Conservation (phyloP, 1,284 basidiomycete genomes). For the Abortiporus biennis region DNA sequence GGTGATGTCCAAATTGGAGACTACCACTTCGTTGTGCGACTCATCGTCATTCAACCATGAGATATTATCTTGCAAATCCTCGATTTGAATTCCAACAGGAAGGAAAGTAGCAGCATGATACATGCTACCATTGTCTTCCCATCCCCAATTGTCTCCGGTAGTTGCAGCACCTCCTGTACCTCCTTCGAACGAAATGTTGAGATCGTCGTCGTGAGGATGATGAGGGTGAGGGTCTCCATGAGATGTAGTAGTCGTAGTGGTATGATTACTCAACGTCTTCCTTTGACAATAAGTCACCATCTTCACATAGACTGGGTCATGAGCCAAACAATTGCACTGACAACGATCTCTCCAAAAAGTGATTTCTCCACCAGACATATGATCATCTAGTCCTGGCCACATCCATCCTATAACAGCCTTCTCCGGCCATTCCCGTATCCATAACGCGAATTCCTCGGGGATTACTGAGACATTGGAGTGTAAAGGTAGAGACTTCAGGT, state of each 20-base stretch:
- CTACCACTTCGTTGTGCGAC: conserved; percentile 1
- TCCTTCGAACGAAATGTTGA: conserved; percentile 1
- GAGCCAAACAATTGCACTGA: conserved; percentile 2
- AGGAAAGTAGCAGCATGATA: conserved; percentile 10
- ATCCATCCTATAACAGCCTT: conserved; percentile 11
- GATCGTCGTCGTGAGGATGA: no score
- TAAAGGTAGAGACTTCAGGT: conserved; percentile 5
- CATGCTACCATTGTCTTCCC: background rate
- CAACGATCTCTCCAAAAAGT: background rate
- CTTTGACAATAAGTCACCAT: conserved; percentile 5
- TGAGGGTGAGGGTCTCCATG: no score
- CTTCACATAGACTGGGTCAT: conserved; percentile 5
- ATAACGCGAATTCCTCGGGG: conserved; percentile 10
- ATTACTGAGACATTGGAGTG: conserved; percentile 1
- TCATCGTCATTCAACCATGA: conserved; percentile 8
- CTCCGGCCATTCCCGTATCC: conserved; percentile 13
- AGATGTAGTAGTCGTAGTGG: no score
- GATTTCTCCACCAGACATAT: background rate
- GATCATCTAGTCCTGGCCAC: conserved; percentile 9
- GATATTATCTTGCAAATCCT: conserved; percentile 3
- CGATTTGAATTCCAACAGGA: conserved; percentile 9
- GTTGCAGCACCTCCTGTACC: background rate
- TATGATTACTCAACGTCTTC: background rate
- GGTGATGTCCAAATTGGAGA: conserved; percentile 10
- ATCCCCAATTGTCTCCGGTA: background rate